These are phyloP conservation scores for Corymbia maculata DNA, from an alignment of 345 rosid genomes.

Conservation along the genomic window DNA sequence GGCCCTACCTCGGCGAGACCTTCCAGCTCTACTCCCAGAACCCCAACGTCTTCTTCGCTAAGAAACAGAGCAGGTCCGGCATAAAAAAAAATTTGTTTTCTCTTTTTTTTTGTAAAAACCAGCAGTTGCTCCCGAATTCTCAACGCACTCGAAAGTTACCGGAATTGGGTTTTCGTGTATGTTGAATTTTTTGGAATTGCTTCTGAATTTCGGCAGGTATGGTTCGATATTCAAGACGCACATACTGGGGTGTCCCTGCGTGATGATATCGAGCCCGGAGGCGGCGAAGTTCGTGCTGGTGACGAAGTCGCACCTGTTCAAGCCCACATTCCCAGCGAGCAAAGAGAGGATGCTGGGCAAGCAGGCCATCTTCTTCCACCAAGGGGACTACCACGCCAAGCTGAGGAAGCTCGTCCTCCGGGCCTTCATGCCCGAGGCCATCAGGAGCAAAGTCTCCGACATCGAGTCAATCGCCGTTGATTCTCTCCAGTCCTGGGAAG, in stretches of 20 bases:
- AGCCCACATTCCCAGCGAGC: slow-evolving; percentile 46
- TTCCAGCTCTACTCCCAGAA: slow-evolving; percentile 38
- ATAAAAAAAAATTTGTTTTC: neutral
- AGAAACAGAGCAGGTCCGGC: slow-evolving; percentile 25
- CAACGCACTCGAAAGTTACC: neutral
- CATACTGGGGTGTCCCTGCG: slow-evolving; percentile 47
- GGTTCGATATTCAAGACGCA: slow-evolving; percentile 44
- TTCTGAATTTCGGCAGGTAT: slow-evolving; percentile 8
- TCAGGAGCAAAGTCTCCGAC: slow-evolving; percentile 18
- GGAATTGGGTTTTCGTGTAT: neutral
- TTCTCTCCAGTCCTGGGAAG: slow-evolving; percentile 17
- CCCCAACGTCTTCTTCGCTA: slow-evolving; percentile 39
- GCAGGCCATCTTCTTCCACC: slow-evolving; percentile 47
- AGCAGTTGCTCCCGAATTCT: neutral
- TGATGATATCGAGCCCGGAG: slow-evolving; percentile 39
- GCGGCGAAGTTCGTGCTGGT: slow-evolving; percentile 41
- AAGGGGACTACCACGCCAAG: slow-evolving; percentile 26
- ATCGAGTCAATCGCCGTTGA: slow-evolving; percentile 22
- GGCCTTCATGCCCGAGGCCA: slow-evolving; percentile 21
- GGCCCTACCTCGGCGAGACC: slow-evolving; percentile 55
- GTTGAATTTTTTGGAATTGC: neutral
- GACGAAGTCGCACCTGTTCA: slow-evolving; percentile 34
- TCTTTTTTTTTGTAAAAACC: neutral
- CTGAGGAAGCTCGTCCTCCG: slow-evolving; percentile 32
- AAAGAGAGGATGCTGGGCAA: slow-evolving; percentile 40